A percentile compares a stretch with the other conserved stretches of the same genome.
phyloP scores from a whole-genome alignment of 331 rosid genomes.

The Stylosanthes scabra region DNA sequence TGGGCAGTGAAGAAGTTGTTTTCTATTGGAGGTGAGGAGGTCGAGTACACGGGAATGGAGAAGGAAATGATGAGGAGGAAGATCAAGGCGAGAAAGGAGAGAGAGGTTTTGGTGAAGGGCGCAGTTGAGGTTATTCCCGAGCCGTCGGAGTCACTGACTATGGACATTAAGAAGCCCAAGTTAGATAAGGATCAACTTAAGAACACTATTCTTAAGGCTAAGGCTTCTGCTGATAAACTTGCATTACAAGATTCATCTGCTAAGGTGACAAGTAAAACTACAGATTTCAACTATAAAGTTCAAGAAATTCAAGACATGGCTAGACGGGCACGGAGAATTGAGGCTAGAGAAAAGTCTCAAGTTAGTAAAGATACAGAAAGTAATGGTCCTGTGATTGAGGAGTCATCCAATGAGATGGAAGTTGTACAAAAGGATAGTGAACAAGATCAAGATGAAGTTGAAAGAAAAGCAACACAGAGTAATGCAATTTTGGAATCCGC shows the following conservation, averaged over 20 bases:
- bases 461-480: slow-evolving; percentile 30
- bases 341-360: slow-evolving; percentile 47
- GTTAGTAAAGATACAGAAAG: slow-evolving; percentile 37
- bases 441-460: slow-evolving; percentile 46
- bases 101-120: slow-evolving; percentile 52
- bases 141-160: slow-evolving; percentile 41
- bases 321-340: slow-evolving; percentile 54
- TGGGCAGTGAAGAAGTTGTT: slow-evolving; percentile 76
- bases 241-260: slow-evolving; percentile 40
- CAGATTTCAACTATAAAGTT: slow-evolving; percentile 55
- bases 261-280: slow-evolving; percentile 30
- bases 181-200: slow-evolving; percentile 73
- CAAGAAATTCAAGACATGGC: slow-evolving; percentile 77
- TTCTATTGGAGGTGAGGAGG: slow-evolving; percentile 58
- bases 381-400: slow-evolving; percentile 39
- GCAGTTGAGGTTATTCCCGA: slow-evolving; percentile 68
- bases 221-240: slow-evolving; percentile 44
- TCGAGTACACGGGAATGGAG: slow-evolving; percentile 50
- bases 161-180: slow-evolving; percentile 57
- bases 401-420: slow-evolving; percentile 41
- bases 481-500: slow-evolving; percentile 18
- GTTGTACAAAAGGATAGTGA: slow-evolving; percentile 27
- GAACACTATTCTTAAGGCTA: slow-evolving; percentile 61
- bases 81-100: slow-evolving; percentile 76
- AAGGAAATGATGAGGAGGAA: slow-evolving; percentile 95